Evolutionary conservation across 2,329 filamentous ascomycete species (phyloP).

Genomic region (Coleophoma cylindrospora): DNA sequence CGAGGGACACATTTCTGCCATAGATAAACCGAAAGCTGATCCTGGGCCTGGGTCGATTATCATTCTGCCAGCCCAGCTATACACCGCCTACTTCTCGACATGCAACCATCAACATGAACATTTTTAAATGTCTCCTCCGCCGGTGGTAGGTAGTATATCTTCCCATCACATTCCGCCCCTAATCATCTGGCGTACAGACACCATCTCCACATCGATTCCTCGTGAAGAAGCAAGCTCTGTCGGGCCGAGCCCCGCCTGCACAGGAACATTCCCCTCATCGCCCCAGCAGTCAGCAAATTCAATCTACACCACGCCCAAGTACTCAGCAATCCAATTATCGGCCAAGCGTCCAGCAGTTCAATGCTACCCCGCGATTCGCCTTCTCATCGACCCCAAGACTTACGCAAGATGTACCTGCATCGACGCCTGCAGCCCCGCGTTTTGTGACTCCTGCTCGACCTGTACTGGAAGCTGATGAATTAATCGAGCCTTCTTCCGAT

Average conservation of each 20-base stretch:
- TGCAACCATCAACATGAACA: conserved; percentile 9
- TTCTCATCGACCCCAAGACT: conserved; percentile 23
- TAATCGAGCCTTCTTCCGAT: conserved; percentile 15
- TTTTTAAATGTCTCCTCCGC: conserved; percentile 25
- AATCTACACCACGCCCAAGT: conserved; percentile 23
- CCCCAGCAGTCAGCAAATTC: conserved; percentile 9
- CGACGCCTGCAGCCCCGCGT: conserved; percentile 20
- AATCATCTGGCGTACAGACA: conserved; percentile 18
- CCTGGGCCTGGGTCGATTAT: too few species aligned
- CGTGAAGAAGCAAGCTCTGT: conserved; percentile 20
- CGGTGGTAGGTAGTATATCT: conserved; percentile 16
- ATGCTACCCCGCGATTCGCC: conserved; percentile 26
- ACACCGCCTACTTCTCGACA: not conserved
- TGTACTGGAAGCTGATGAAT: conserved; percentile 11
- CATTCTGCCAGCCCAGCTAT: not conserved
- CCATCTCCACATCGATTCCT: conserved; percentile 32
- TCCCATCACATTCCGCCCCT: too few species aligned
- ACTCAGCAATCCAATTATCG: conserved; percentile 25
- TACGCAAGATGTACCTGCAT: conserved; percentile 13
- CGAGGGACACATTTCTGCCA: too few species aligned
- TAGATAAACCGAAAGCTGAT: too few species aligned
- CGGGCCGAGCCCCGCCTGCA: conserved; percentile 13
- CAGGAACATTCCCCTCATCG: conserved; percentile 14
- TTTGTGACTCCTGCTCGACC: conserved; percentile 20
- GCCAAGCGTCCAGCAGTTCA: conserved; percentile 24